Conservation (phyloP, 1,139 yeast species). For the Pichia norvegensis region DNA sequence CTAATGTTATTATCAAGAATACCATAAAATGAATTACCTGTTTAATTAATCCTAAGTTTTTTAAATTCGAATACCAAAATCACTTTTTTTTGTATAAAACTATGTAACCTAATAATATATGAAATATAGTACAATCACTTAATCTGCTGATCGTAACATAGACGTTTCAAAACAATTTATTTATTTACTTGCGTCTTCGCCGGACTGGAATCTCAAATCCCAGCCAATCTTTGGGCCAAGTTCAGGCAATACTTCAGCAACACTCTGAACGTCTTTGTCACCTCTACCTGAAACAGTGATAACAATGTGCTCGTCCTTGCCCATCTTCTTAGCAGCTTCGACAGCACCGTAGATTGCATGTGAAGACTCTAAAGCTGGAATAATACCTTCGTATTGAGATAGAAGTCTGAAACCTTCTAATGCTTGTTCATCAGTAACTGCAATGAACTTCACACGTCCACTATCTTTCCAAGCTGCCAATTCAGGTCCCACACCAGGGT, state of each 20-base stretch:
- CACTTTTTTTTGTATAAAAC: too few species aligned
- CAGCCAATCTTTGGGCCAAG: conserved; percentile 89
- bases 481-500: conserved; percentile 99
- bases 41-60: too few species aligned
- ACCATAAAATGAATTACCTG: too few species aligned
- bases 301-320: conserved; percentile 68
- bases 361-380: conserved; percentile 95
- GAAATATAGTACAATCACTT: too few species aligned
- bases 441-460: conserved; percentile 85
- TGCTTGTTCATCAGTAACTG: conserved; percentile 93
- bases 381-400: conserved; percentile 93
- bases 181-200: conserved; percentile 26
- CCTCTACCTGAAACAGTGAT: conserved; percentile 97
- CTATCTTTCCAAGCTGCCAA: conserved; percentile 89
- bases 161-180: not conserved
- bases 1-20: too few species aligned
- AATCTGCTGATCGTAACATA: too few species aligned
- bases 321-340: conserved; percentile 77
- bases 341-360: conserved; percentile 93
- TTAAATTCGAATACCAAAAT: too few species aligned
- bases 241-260: conserved; percentile 85
- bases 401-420: conserved; percentile 79
- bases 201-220: conserved; percentile 84
- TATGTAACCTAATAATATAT: too few species aligned
- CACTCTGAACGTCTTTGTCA: conserved; percentile 97